A percentile compares a stretch with the other conserved stretches of the same genome.
These are phyloP conservation scores for Phylloporus sp. DNA, from an alignment of 768 basidiomycete genomes.

Conservation along the genomic window DNA sequence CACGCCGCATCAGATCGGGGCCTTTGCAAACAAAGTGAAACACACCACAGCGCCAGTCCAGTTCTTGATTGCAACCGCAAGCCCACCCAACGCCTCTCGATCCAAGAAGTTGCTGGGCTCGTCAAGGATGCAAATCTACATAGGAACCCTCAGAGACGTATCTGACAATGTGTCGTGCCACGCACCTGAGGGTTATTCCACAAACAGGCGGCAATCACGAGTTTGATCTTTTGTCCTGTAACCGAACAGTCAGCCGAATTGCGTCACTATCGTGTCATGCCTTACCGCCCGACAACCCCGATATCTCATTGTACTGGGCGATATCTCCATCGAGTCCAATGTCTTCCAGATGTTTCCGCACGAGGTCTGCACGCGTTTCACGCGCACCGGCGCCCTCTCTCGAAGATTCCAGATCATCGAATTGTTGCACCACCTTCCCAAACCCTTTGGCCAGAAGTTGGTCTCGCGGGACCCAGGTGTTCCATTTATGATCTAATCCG, in stretches of 20 bases:
- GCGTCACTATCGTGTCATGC: slow-evolving; percentile 9
- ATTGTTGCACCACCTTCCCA: slow-evolving; percentile 85
- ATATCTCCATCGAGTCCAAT: slow-evolving; percentile 97
- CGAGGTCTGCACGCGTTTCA: slow-evolving; percentile 75
- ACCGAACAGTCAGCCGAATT: slow-evolving; percentile 11
- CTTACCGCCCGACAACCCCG: slow-evolving; percentile 86
- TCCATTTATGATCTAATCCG: slow-evolving; percentile 78
- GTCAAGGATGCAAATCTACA: slow-evolving; percentile 69
- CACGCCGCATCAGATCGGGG: slow-evolving; percentile 19
- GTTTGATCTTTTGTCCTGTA: slow-evolving; percentile 92
- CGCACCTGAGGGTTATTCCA: slow-evolving; percentile 93
- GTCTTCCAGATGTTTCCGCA: slow-evolving; percentile 91
- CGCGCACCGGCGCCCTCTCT: slow-evolving; percentile 91
- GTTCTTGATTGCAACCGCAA: slow-evolving; percentile 91
- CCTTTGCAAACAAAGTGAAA: slow-evolving; percentile 13
- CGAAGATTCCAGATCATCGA: slow-evolving; percentile 94
- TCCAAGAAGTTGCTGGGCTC: slow-evolving; percentile 98
- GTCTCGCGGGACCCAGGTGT: slow-evolving; percentile 90
- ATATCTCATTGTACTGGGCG: slow-evolving; percentile 96
- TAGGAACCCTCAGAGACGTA: slow-evolving; percentile 18
- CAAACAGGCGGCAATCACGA: slow-evolving; percentile 89
- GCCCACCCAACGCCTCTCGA: slow-evolving; percentile 89
- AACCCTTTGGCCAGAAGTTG: slow-evolving; percentile 84
- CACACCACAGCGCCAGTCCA: slow-evolving; percentile 88
- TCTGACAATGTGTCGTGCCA: slow-evolving; percentile 2